These are phyloP conservation scores for Monotropa hypopitys DNA, from an alignment of 179 eudicot genomes.

Conservation along the genomic window DNA sequence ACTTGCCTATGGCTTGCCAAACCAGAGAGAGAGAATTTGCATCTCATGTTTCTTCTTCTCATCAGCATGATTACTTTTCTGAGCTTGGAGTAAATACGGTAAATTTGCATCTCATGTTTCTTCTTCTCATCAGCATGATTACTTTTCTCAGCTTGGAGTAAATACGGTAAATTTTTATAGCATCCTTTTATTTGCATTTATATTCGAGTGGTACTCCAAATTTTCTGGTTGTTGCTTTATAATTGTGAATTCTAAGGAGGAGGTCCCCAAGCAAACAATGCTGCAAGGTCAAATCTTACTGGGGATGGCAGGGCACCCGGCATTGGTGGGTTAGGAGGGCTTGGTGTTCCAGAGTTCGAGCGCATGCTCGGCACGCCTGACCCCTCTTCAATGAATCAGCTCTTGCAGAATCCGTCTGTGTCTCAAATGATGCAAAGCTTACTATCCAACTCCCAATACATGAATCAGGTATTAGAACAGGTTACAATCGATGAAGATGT, in stretches of 20 bases:
- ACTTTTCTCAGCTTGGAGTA: not conserved
- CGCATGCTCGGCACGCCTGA: slow-evolving; percentile 45
- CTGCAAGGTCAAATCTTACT: slow-evolving; percentile 39
- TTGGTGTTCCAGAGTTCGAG: slow-evolving; percentile 40
- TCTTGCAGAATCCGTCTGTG: slow-evolving; percentile 80
- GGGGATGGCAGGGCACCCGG: slow-evolving; percentile 48
- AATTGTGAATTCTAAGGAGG: not conserved
- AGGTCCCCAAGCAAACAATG: slow-evolving; percentile 5
- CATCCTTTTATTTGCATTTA: not conserved
- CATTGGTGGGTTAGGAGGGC: too few relatives aligned
- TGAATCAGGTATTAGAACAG: slow-evolving; percentile 74
- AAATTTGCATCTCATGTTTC: not conserved
- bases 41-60: not conserved
- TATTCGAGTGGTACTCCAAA: not conserved
- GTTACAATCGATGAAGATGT: too few relatives aligned
- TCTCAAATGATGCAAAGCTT: slow-evolving; percentile 87
- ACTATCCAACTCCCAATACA: slow-evolving; percentile 77
- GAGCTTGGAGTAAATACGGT: not conserved
- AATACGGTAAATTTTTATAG: not conserved
- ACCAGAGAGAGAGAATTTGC: not conserved
- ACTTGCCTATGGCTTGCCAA: too few relatives aligned
- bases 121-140: not conserved
- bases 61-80: not conserved
- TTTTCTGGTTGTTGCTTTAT: slow-evolving; percentile 2
- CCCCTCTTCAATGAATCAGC: slow-evolving; percentile 39